Evolutionary conservation across 495 filamentous ascomycete species (phyloP).

Genomic region (Margaritispora aquatica): DNA sequence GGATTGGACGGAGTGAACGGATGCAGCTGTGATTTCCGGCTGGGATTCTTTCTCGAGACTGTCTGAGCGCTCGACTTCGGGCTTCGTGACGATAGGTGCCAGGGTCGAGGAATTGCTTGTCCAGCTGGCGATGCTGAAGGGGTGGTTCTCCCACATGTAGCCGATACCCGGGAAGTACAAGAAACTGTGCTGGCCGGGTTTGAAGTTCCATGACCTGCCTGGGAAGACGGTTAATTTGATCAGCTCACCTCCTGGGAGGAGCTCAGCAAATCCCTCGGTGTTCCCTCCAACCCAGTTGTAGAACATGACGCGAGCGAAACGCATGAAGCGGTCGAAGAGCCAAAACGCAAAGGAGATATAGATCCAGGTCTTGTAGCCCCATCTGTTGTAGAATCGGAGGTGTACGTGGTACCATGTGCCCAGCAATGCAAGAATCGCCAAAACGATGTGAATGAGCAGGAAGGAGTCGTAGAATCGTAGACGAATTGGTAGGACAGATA

Average conservation of each 20-base stretch:
- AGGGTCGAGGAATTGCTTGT: neutral
- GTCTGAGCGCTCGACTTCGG: neutral
- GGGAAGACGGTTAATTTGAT: neutral
- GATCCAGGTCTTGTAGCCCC: neutral
- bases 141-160: slow-evolving; percentile 53
- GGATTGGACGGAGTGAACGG: neutral
- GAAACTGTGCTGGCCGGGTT: slow-evolving; percentile 47
- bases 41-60: neutral
- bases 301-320: slow-evolving; percentile 30
- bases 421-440: slow-evolving; percentile 40
- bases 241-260: slow-evolving; percentile 33
- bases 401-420: neutral
- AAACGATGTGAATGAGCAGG: slow-evolving; percentile 43
- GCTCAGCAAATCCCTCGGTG: neutral
- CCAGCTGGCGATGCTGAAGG: slow-evolving; percentile 46
- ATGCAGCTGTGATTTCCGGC: neutral
- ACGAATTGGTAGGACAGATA: slow-evolving; percentile 43
- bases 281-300: neutral
- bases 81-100: neutral
- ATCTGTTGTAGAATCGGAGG: neutral
- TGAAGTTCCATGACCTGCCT: neutral
- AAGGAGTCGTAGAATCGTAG: slow-evolving; percentile 47
- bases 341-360: slow-evolving; percentile 35
- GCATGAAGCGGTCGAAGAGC: slow-evolving; percentile 42
- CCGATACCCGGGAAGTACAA: slow-evolving; percentile 45